phyloP scores from a whole-genome alignment of 2,329 filamentous ascomycete genomes.

The Aotearoamyces nothofagi region DNA sequence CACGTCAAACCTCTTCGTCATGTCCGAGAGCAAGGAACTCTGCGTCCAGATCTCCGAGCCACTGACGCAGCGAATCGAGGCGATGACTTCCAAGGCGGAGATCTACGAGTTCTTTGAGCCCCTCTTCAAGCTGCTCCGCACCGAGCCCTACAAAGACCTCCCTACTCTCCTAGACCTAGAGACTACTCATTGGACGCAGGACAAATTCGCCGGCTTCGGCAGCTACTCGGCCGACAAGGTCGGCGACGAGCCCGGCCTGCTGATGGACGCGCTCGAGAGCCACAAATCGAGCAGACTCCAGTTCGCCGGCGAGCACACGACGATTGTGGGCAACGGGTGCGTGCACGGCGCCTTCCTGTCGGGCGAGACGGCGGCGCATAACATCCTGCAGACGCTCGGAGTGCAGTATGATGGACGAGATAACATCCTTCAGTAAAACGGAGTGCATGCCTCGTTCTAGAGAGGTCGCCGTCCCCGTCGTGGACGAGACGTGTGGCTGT shows the following conservation, averaged over 20 bases:
- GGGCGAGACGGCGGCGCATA: constrained; percentile 25
- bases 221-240: constrained; percentile 27
- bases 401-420: constrained; percentile 20
- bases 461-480: too few species aligned
- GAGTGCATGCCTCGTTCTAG: too few species aligned
- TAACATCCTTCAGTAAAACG: too few species aligned
- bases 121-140: constrained; percentile 26
- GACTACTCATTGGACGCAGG: constrained; percentile 28
- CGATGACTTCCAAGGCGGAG: constrained; percentile 22
- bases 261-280: constrained; percentile 22
- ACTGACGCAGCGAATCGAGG: constrained; percentile 27
- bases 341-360: constrained; percentile 28
- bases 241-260: constrained; percentile 24
- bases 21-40: constrained; percentile 25
- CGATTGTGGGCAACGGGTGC: constrained; percentile 25
- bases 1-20: constrained; percentile 27
- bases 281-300: constrained; percentile 22
- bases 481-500: too few species aligned
- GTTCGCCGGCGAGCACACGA: constrained; percentile 26
- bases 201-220: constrained; percentile 26
- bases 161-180: constrained; percentile 24
- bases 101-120: constrained; percentile 27
- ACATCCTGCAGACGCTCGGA: constrained; percentile 22
- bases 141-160: constrained; percentile 27
- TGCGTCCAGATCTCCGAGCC: constrained; percentile 28